These are phyloP conservation scores for Botryotinia convoluta DNA, from an alignment of 2,329 filamentous ascomycete genomes.

Conservation along the genomic window DNA sequence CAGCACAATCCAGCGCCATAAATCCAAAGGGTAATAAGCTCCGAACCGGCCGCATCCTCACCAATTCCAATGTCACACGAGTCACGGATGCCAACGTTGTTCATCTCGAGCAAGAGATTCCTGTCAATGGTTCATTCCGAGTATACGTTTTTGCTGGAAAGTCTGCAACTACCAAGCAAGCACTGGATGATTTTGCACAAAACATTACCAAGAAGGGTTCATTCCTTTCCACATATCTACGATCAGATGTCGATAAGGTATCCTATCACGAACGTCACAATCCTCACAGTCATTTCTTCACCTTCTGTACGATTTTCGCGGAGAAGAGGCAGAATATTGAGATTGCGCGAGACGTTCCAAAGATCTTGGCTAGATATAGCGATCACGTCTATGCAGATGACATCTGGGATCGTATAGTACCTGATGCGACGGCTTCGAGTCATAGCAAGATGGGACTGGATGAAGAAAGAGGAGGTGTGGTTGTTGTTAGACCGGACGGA, in stretches of 20 bases:
- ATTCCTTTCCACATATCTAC: constrained; percentile 68
- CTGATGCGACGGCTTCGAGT: constrained; percentile 67
- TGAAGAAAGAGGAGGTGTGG: constrained; percentile 69
- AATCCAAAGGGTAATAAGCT: constrained; percentile 64
- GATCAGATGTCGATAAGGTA: constrained; percentile 59
- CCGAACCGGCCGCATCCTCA: constrained; percentile 71
- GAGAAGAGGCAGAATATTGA: constrained; percentile 66
- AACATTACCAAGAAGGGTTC: constrained; percentile 64
- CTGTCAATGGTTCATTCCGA: constrained; percentile 83
- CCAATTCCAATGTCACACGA: constrained; percentile 77
- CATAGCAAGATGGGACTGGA: constrained; percentile 86
- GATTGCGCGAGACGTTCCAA: constrained; percentile 68
- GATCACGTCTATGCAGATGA: constrained; percentile 88
- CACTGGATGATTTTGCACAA: constrained; percentile 67
- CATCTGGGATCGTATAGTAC: constrained; percentile 67
- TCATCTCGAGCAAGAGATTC: constrained; percentile 85
- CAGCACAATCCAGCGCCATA: constrained; percentile 68
- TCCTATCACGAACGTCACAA: constrained; percentile 79
- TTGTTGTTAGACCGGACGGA: constrained; percentile 82
- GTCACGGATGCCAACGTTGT: constrained; percentile 88
- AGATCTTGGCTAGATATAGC: constrained; percentile 68
- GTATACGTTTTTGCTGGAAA: constrained; percentile 83
- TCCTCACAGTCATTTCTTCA: constrained; percentile 81
- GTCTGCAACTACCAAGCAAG: constrained; percentile 55
- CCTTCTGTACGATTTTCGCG: constrained; percentile 73